A percentile compares a stretch with the other conserved stretches of the same genome.
These are phyloP conservation scores for Jackrogersella minutella DNA, from an alignment of 495 filamentous ascomycete species.

Conservation along the genomic window DNA sequence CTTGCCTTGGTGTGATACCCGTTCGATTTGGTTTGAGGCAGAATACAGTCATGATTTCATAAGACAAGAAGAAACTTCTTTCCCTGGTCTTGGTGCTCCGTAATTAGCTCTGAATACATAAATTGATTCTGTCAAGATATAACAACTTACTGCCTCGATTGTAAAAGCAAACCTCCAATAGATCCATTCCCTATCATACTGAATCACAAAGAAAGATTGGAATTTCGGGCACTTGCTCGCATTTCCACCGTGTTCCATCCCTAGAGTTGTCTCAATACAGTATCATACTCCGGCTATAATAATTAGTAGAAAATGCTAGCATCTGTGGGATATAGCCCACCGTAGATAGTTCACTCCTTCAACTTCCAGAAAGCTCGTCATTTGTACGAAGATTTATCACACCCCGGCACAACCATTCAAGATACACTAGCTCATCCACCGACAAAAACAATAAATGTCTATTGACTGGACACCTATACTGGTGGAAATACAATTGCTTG, in stretches of 20 bases:
- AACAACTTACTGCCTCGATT: neutral
- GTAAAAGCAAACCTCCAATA: neutral
- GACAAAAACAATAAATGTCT: constrained; percentile 8
- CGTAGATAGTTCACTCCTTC: neutral
- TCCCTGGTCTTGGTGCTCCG: neutral
- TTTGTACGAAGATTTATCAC: neutral
- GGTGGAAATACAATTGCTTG: constrained; percentile 4
- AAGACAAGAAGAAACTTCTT: neutral
- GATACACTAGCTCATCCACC: too few relatives aligned
- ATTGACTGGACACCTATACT: constrained; percentile 21
- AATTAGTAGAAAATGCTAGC: neutral
- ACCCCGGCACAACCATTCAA: too few relatives aligned
- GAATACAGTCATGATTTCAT: neutral
- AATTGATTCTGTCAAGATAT: neutral
- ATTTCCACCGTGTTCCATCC: too few relatives aligned
- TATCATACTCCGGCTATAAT: too few relatives aligned
- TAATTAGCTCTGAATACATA: neutral
- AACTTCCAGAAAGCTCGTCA: neutral
- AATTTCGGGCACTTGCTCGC: too few relatives aligned
- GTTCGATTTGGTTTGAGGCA: neutral
- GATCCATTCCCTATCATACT: too few relatives aligned
- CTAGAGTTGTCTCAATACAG: too few relatives aligned
- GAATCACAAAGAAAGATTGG: too few relatives aligned
- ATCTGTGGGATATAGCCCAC: too few relatives aligned
- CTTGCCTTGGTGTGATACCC: constrained; percentile 1